phyloP scores from a whole-genome alignment of 1,139 yeast genomes.

The Candida tetrigidarum region DNA sequence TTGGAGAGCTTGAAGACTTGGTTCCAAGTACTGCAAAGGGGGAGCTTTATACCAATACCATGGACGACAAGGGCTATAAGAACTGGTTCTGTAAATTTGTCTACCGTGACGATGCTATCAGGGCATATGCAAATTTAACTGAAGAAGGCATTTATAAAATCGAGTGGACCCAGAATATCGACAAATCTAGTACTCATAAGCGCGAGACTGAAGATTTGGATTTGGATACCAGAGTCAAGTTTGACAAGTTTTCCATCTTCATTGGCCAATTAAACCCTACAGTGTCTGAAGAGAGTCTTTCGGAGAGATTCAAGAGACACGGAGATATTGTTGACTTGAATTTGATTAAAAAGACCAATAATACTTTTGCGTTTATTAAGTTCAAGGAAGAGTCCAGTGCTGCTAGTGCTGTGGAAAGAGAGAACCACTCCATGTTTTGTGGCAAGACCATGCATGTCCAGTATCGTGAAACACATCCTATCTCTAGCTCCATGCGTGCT shows the following conservation, averaged over 20 bases:
- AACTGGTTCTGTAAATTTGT: constrained; percentile 85
- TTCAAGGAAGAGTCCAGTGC: constrained; percentile 72
- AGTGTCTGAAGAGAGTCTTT: constrained; percentile 57
- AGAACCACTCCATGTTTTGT: constrained; percentile 75
- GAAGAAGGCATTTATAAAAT: constrained; percentile 57
- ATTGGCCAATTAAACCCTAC: constrained; percentile 69
- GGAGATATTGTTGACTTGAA: constrained; percentile 64
- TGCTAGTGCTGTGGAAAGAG: constrained; percentile 80
- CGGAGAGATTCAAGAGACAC: constrained; percentile 63
- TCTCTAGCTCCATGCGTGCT: constrained; percentile 6
- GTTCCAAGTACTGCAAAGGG: constrained; percentile 53
- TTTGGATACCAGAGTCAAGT: constrained; percentile 23
- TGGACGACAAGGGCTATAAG: constrained; percentile 24
- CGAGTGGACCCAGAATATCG: constrained; percentile 88
- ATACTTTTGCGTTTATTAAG: constrained; percentile 73
- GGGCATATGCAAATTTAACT: constrained; percentile 76
- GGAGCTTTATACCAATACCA: constrained; percentile 20
- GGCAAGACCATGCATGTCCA: constrained; percentile 84
- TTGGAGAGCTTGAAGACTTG: constrained; percentile 78
- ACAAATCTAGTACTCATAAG: constrained; percentile 21
- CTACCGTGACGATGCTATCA: constrained; percentile 88
- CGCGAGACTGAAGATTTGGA: constrained; percentile 10
- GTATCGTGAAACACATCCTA: constrained; percentile 62
- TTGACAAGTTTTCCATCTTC: constrained; percentile 75
- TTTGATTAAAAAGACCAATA: constrained; percentile 52